Percentiles rank a stretch among this genome's conserved stretches.
These are phyloP conservation scores for Magnaporthales sp. DNA, from an alignment of 2,329 filamentous ascomycete genomes.

Conservation along the genomic window DNA sequence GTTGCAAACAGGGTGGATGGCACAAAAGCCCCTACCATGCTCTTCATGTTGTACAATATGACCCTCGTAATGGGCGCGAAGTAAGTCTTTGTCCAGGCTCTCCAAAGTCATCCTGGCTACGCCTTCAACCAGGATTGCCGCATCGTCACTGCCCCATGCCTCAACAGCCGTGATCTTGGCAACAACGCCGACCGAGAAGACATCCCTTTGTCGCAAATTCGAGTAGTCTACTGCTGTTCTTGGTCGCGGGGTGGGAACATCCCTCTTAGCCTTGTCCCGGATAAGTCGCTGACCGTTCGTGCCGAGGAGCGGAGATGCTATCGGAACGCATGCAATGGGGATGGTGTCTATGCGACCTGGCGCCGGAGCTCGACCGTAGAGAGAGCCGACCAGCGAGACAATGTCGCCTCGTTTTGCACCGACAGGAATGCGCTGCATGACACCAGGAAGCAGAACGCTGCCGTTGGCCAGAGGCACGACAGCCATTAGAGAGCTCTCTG, in stretches of 20 bases:
- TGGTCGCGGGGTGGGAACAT: conserved; percentile 34
- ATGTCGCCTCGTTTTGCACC: conserved; percentile 75
- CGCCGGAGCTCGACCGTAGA: conserved; percentile 64
- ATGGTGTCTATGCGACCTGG: conserved; percentile 53
- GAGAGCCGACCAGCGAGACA: conserved; percentile 73
- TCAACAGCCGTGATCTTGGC: conserved; percentile 73
- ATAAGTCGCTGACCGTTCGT: conserved; percentile 69
- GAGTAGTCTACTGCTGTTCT: conserved; percentile 40
- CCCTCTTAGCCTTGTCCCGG: conserved; percentile 49
- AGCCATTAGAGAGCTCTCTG: conserved; percentile 5
- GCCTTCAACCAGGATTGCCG: conserved; percentile 81
- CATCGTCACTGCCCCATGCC: conserved; percentile 64
- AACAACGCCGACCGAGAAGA: conserved; percentile 77
- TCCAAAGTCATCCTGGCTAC: conserved; percentile 68
- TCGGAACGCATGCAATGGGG: conserved; percentile 79
- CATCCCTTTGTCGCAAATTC: conserved; percentile 49
- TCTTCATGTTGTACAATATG: conserved; percentile 65
- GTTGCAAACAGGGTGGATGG: background rate
- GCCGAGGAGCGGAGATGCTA: conserved; percentile 67
- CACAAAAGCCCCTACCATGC: conserved; percentile 32
- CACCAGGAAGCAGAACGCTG: conserved; percentile 75
- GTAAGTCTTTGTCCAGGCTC: conserved; percentile 57
- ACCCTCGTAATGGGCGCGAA: conserved; percentile 74
- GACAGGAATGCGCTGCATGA: conserved; percentile 77
- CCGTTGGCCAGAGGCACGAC: conserved; percentile 76